Evolutionary conservation across 768 basidiomycete genomes (phyloP).

Genomic region (Suillus subaureus): DNA sequence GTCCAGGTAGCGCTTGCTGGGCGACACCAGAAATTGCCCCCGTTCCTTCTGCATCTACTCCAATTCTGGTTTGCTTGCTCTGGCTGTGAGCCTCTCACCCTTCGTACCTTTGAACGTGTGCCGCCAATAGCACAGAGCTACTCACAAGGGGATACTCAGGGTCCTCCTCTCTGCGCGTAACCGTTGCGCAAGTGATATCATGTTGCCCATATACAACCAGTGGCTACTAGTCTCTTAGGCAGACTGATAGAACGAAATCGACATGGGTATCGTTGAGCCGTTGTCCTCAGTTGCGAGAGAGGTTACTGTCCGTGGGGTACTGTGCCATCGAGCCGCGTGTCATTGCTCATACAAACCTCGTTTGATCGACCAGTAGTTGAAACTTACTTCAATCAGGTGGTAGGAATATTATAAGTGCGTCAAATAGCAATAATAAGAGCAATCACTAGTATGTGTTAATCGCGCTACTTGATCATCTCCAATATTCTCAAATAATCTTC

Average conservation of each 20-base stretch:
- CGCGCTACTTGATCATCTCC: conserved; percentile 40
- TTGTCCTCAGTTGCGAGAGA: neutral
- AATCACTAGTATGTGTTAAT: neutral
- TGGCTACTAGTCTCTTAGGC: too few species aligned
- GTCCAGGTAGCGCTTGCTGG: too few species aligned
- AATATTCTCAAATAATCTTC: conserved; percentile 88
- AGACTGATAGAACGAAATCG: neutral
- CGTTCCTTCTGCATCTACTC: too few species aligned
- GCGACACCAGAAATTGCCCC: too few species aligned
- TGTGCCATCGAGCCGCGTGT: neutral
- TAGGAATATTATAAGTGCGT: neutral
- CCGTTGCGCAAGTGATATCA: too few species aligned
- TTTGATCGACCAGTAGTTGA: neutral
- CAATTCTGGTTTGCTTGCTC: too few species aligned
- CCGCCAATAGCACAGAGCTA: too few species aligned
- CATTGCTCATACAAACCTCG: neutral
- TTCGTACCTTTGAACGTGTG: too few species aligned
- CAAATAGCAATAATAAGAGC: neutral
- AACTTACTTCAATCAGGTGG: neutral
- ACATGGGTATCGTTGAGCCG: neutral
- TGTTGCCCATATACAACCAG: too few species aligned
- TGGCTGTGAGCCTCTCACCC: too few species aligned
- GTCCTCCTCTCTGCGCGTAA: too few species aligned
- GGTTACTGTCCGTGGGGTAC: neutral
- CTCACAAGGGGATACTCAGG: too few species aligned